Percentiles rank a stretch among this genome's conserved stretches.
phyloP scores from a whole-genome alignment of 805 yeast species.

The Torulaspora delbrueckii region DNA sequence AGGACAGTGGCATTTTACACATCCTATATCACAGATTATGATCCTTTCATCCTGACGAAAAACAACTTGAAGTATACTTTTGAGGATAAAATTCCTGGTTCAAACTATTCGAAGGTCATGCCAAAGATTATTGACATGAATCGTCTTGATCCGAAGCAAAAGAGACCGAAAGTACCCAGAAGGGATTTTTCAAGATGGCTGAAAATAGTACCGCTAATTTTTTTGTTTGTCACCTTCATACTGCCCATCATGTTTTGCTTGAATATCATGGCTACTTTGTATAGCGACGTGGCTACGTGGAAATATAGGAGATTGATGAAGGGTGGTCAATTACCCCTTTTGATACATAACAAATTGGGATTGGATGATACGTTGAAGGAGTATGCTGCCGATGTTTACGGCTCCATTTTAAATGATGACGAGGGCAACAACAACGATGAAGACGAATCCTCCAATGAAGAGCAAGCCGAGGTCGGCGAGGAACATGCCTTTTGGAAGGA shows the following conservation, averaged over 20 bases:
- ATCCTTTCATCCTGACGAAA: conserved; percentile 66
- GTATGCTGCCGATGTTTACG: conserved; percentile 23
- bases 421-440: conserved; percentile 15
- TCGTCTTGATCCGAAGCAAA: conserved; percentile 15
- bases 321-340: conserved; percentile 20
- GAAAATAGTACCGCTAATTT: conserved; percentile 7
- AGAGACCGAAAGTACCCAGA: conserved; percentile 4
- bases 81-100: conserved; percentile 38
- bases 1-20: conserved; percentile 87
- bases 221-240: conserved; percentile 12
- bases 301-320: conserved; percentile 24
- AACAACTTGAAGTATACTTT: conserved; percentile 44
- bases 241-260: conserved; percentile 28
- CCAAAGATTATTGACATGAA: conserved; percentile 31
- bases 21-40: conserved; percentile 63
- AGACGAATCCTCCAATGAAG: neutral
- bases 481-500: conserved; percentile 22
- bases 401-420: conserved; percentile 21
- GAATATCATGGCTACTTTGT: conserved; percentile 29
- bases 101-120: conserved; percentile 14
- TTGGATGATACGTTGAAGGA: conserved; percentile 25
- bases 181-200: conserved; percentile 5
- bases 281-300: conserved; percentile 28
- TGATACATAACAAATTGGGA: conserved; percentile 23
- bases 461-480: conserved; percentile 5